Conservation (phyloP, 768 basidiomycete genomes). For the Erythrobasidium yunnanense region DNA sequence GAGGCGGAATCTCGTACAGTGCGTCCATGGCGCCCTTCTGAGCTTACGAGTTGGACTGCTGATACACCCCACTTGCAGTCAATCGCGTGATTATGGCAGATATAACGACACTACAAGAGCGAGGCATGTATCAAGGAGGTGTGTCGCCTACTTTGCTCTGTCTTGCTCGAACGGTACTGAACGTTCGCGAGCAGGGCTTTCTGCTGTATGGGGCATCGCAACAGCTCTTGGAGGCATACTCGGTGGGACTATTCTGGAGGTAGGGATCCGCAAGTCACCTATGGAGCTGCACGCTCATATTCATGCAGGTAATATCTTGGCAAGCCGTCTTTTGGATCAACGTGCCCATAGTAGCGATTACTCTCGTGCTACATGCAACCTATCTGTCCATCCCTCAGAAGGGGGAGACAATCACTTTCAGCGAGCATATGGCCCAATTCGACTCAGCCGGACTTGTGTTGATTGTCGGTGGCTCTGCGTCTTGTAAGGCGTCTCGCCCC, state of each 20-base stretch:
- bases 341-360: not conserved
- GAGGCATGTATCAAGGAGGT: conserved; percentile 21
- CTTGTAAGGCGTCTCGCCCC: too few species aligned
- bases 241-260: not conserved
- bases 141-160: too few species aligned
- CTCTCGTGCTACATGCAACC: not conserved
- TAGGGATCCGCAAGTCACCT: not conserved
- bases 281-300: not conserved
- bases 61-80: not conserved
- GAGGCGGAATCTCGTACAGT: not conserved
- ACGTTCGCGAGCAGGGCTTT: too few species aligned
- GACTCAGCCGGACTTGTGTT: not conserved
- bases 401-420: not conserved
- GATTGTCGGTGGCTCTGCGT: conserved; percentile 7
- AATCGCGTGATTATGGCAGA: conserved; percentile 11
- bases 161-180: too few species aligned
- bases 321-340: conserved; percentile 1
- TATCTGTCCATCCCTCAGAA: not conserved
- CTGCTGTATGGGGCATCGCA: not conserved
- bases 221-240: not conserved
- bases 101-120: not conserved
- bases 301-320: conserved; percentile 1
- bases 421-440: not conserved
- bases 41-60: not conserved
- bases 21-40: not conserved